Evolutionary conservation across 768 basidiomycete genomes (phyloP), one percentile per base, ranked within the genome.

Genomic region (Fibroporia radiculosa): DNA sequence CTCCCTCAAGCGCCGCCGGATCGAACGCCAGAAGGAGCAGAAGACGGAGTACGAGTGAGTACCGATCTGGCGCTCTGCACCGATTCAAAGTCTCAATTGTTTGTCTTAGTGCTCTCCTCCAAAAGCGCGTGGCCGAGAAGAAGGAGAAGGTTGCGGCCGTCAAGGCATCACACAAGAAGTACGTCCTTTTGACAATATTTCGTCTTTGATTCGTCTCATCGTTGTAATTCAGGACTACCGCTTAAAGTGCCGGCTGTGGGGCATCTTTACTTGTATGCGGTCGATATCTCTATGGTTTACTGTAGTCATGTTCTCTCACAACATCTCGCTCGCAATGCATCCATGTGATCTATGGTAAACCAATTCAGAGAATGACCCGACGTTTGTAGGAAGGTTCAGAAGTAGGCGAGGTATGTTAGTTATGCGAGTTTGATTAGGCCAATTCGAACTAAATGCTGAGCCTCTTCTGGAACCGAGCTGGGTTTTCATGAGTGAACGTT

Each of bases 1-100:
- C 54, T 78, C 91, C 36, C 78, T 97, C 72, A 85, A 91, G 70
- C 81, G 84, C 63, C 80, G 90, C 68, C 80, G 81, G 67, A 73
- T 90, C 62, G 88, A 92, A 61, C 77, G 73, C 65, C 93, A 95
- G 75, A 92, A 92, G 74, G 93, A 92, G 69, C 89, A 93, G 71
- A 90, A 95, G 71, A 60, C 77, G 46, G 95, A 97, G 73, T 97
- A 84, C 78, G 88, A 95, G 81, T 84, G 59, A 40, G 82, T 65
- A 27, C 12, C 26, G 2, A 39, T 18, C 29, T n/a, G 7, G 27
- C 26, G 38, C 31, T 33, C 40, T 38, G 31, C 44, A 31, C 26
- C 42, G 16, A 27, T 40, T 22, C 19, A 29, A 36, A 27, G 29
- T 42, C 37, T 48, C 45, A 44, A 31, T 40, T 20, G 42, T 20